Evolutionary conservation across 2,329 filamentous ascomycete species (phyloP), one percentile per base, ranked within the genome.

Genomic region (Colletotrichum melonis): DNA sequence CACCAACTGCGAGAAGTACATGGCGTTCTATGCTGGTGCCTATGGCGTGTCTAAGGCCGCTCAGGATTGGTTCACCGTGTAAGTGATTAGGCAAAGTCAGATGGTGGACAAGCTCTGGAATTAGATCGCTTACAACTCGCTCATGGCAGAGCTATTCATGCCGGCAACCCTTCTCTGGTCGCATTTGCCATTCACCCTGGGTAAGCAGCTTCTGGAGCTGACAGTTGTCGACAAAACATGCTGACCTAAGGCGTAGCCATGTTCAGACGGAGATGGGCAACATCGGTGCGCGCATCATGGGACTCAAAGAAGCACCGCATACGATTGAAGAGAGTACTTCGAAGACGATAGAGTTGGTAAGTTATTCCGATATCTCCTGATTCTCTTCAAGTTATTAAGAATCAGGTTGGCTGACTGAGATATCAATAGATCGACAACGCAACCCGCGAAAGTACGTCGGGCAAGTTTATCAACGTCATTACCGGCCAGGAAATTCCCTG

Each of bases 241-340:
- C 32, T 52, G 30, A 14, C 22, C 26, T 30, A 1, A 49, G 22
- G 24, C 35, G 24, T n/a, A 80, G 79, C 2, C 83, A 82, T 77
- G 82, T 85, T 0, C 80, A 84, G 71, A 87, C 85, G 0, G 83
- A 82, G 5, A 83, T 85, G 78, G 85, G 85, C 0, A 82, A 83
- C 69, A 67, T 60, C 0, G 82, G 79, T 42, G 83, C 84, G 0
- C 73, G 78, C 59, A 62, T 54, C 0, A 60, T 80, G 11, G 83
- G 82, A 0, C 59, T 83, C 3, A 67, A 77, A 1, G 72, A 80
- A 54, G 83, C 84, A 0, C 79, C 82, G 3, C 75, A 82, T 54
- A 78, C 76, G 7, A 32, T 86, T 8, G 79, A 85, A 9, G 76
- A 83, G 14, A 82, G 80, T 55, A 79, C 81, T 6, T 69, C 76